phyloP scores from a whole-genome alignment of 2,329 filamentous ascomycete species.

The Fusarium hostae region DNA sequence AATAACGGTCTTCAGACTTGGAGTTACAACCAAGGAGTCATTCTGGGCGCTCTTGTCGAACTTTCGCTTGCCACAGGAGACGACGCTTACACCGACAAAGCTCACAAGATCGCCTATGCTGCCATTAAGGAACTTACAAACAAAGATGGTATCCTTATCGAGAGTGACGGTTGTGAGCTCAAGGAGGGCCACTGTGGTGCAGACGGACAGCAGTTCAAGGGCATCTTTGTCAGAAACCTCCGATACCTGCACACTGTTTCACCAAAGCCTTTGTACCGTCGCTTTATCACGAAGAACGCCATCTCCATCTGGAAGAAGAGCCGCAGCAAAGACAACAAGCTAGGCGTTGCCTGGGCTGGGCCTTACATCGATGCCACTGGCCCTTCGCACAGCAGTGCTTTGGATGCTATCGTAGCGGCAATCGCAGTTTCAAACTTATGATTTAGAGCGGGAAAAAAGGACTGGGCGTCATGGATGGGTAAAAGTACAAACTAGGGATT shows the following conservation, averaged over 20 bases:
- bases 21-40: slow-evolving; percentile 69
- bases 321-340: slow-evolving; percentile 59
- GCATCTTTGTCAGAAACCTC: slow-evolving; percentile 74
- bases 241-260: slow-evolving; percentile 64
- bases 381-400: slow-evolving; percentile 70
- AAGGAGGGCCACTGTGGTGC: slow-evolving; percentile 52
- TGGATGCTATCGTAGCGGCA: slow-evolving; percentile 75
- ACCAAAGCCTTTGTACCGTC: slow-evolving; percentile 60
- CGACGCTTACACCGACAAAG: slow-evolving; percentile 54
- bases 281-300: slow-evolving; percentile 70
- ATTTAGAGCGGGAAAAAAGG: background rate
- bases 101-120: slow-evolving; percentile 62
- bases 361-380: slow-evolving; percentile 64
- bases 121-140: slow-evolving; percentile 60
- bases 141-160: slow-evolving; percentile 58
- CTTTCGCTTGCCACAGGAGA: slow-evolving; percentile 59
- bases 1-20: slow-evolving; percentile 64
- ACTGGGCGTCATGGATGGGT: slow-evolving; percentile 18
- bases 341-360: slow-evolving; percentile 75
- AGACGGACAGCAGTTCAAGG: slow-evolving; percentile 76
- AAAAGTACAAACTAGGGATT: slow-evolving; percentile 14
- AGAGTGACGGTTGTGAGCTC: slow-evolving; percentile 51
- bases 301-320: slow-evolving; percentile 72
- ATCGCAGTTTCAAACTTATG: slow-evolving; percentile 50
- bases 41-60: slow-evolving; percentile 66